Evolutionary conservation across 2,329 filamentous ascomycete genomes (phyloP).

Genomic region (Trichophyton rubrum): DNA sequence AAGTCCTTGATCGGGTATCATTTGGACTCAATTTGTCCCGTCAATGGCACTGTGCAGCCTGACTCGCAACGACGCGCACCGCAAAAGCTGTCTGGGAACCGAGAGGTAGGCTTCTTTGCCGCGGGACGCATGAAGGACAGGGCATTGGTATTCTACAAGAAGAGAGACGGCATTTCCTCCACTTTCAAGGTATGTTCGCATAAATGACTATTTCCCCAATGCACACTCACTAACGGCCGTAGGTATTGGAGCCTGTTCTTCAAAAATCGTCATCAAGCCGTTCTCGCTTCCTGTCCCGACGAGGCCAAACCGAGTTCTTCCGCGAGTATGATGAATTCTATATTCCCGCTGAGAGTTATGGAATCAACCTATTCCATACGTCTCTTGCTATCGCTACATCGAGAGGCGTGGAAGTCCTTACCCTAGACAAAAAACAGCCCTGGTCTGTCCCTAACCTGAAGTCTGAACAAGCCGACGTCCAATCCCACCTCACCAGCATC

Average conservation of each 20-base stretch:
- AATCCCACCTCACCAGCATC: constrained; percentile 64
- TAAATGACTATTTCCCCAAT: background rate
- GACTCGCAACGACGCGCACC: constrained; percentile 76
- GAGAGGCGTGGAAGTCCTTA: constrained; percentile 90
- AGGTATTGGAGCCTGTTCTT: constrained; percentile 88
- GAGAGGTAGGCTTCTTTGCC: constrained; percentile 93
- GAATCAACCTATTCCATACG: constrained; percentile 90
- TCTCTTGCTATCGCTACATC: constrained; percentile 84
- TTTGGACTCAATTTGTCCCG: constrained; percentile 63
- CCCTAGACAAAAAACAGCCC: constrained; percentile 90
- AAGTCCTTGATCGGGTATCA: constrained; percentile 87
- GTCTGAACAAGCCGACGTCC: constrained; percentile 46
- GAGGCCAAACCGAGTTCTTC: constrained; percentile 83
- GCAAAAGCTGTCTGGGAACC: constrained; percentile 71
- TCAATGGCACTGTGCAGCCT: constrained; percentile 39
- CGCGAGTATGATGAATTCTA: constrained; percentile 98
- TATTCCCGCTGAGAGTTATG: constrained; percentile 87
- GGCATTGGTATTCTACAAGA: constrained; percentile 91
- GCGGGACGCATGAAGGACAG: constrained; percentile 96
- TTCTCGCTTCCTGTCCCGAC: constrained; percentile 50
- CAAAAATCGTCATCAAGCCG: constrained; percentile 84
- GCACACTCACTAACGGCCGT: background rate
- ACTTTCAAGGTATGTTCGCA: constrained; percentile 56
- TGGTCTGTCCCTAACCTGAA: constrained; percentile 79
- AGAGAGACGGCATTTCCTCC: constrained; percentile 79